Base-by-base conservation (phyloP, 2,329 filamentous ascomycete genomes). In the Alternaria incomplexa region DNA sequence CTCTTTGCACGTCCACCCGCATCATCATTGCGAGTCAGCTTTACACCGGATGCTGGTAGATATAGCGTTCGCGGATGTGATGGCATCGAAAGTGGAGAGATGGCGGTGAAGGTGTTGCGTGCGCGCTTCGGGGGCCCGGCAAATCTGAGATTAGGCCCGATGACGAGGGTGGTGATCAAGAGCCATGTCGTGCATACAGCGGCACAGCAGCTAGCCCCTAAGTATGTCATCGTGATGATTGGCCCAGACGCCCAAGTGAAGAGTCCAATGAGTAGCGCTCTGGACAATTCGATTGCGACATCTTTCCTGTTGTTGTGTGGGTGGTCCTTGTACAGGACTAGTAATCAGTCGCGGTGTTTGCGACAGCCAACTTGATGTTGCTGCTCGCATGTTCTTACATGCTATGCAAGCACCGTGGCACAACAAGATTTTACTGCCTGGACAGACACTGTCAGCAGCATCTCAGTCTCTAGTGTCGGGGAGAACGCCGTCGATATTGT, bases 61-160 rank as follows among this genome's bases (percentile, higher is more conserved):
- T 44, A 51, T 55, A 57, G 47, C 53, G 52, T 48, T 40, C 15
- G 58, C 52, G 47, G 47, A 50, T 20, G 53, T 55, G 43, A 15
- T 43, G 44, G 45, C 44, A 30, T 25, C 12, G 32, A 50, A 40
- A 30, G 51, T 28, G 44, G 23, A 46, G 58, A 67, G 62, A 54
- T 63, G 65, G 71, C 72, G 72, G 72, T 74, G 70, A 68, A 63
- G 68, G 52, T 61, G 30, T 47, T 65, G 30, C 56, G 53, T 65
- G 56, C 61, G n/a, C 53, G 48, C 45, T 44, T 62, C 73, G 71
- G 67, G 71, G 73, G 64, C 54, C 40, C 63, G 65, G 65, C 57
- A 63, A 53, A 47, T 53, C 61, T 61, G 53, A 57, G 56, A 48
- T 61, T 57, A 61, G 58, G 58, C 26, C 59, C 55, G 55, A 62